Conservation (phyloP, 805 yeast genomes). For the Spathaspora arborariae region DNA sequence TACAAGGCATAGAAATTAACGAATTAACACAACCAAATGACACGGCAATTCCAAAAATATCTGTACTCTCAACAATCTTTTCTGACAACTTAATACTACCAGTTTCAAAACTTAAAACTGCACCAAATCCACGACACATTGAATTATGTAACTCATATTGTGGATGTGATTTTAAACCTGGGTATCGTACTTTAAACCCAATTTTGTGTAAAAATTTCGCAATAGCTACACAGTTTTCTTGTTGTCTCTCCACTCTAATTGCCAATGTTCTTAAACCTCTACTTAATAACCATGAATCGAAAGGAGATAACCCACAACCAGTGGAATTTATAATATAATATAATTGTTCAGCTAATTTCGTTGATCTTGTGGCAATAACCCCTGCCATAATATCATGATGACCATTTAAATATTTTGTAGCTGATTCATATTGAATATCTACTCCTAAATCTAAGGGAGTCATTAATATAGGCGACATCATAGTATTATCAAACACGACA, state of each 20-base stretch:
- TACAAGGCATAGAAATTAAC: slow-evolving; percentile 88
- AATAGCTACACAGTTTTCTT: slow-evolving; percentile 68
- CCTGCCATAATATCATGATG: slow-evolving; percentile 99
- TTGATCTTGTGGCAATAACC: slow-evolving; percentile 65
- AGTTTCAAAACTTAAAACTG: slow-evolving; percentile 85
- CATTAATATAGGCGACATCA: slow-evolving; percentile 91
- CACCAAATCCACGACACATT: slow-evolving; percentile 83
- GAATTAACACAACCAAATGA: slow-evolving; percentile 95
- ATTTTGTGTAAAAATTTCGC: slow-evolving; percentile 67
- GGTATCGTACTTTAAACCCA: slow-evolving; percentile 80
- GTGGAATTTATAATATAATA: slow-evolving; percentile 82
- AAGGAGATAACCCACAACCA: slow-evolving; percentile 89
- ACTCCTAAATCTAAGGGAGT: slow-evolving; percentile 82
- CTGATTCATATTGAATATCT: slow-evolving; percentile 91
- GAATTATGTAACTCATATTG: slow-evolving; percentile 75
- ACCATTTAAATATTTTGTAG: slow-evolving; percentile 88
- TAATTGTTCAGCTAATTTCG: slow-evolving; percentile 62
- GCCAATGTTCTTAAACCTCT: slow-evolving; percentile 89
- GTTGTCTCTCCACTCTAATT: slow-evolving; percentile 84
- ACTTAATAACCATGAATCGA: slow-evolving; percentile 84
- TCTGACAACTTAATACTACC: slow-evolving; percentile 66
- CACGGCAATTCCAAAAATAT: slow-evolving; percentile 83
- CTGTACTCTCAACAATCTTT: slow-evolving; percentile 69
- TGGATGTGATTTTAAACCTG: slow-evolving; percentile 80
- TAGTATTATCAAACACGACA: slow-evolving; percentile 90